Base-by-base conservation (phyloP, 2,329 filamentous ascomycete genomes). In the Lasiodiplodia sp. region DNA sequence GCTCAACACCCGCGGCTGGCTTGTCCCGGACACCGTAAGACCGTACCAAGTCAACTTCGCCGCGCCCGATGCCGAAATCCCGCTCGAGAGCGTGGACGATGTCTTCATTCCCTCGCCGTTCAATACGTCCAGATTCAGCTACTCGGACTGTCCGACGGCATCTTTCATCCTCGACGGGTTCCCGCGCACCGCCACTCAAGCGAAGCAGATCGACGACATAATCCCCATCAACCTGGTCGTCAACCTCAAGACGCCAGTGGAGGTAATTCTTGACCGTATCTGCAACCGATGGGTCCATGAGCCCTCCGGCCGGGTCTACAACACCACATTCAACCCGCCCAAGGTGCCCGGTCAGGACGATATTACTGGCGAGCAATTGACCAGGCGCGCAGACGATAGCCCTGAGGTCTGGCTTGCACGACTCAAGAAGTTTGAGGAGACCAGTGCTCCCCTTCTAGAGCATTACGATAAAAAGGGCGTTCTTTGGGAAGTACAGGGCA, bases 131-230 rank as follows among this genome's bases (percentile, higher is more conserved):
- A 76, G 74, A 66, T 85, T 83, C 76, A 79, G 77, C 37, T 84
- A 83, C 75, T 83, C 90, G 60, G 87, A 96, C 52, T 87, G 91
- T 71, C 92, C 94, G 0, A 84, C 88, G 0, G 93, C 94, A 10
- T 97, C 94, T 0, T 98, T 97, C 79, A 92, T 99, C 72, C 91
- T 99, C 66, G 96, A 99, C 78, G 96, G 96, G 18, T 99, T 98
- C 80, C 96, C 96, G 2, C 91, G 96, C 72, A 99, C 93, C 7
- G 91, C 92, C 0, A 78, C 84, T 3, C 96, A 99, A 81, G 96
- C 94, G 34, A 79, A 83, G 52, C 90, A 90, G 68, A 87, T 98
- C 58, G 94, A 97, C 77, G 83, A 84, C 56, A 86, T 97, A 40
- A 88, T 98, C 38, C 94, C 95, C n/a, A 94, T 99, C 79, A 99